These are phyloP conservation scores for Raphanus raphanistrum DNA, from an alignment of 345 rosid genomes.

Conservation along the genomic window DNA sequence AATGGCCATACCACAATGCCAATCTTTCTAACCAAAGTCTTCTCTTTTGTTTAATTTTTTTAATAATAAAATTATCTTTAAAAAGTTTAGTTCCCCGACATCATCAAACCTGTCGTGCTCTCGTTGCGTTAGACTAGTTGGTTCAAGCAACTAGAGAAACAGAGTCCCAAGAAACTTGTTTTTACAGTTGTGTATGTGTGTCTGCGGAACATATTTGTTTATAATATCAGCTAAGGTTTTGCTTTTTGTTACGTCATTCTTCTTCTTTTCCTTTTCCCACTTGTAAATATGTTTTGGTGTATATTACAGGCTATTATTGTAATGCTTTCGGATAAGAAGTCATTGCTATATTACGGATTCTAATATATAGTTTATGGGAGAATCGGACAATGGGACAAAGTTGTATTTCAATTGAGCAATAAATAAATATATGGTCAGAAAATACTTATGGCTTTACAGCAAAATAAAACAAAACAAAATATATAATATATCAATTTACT, in stretches of 20 bases:
- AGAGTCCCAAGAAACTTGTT: too few species aligned
- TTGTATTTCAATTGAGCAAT: not conserved
- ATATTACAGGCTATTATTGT: not conserved
- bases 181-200: conserved; percentile 2
- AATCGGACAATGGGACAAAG: not conserved
- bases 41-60: conserved; percentile 24
- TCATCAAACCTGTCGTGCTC: conserved; percentile 37
- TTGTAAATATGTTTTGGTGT: conserved; percentile 21
- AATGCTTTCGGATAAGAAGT: conserved; percentile 18
- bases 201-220: not conserved
- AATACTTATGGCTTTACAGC: too few species aligned
- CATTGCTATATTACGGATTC: conserved; percentile 4
- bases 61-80: not conserved
- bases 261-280: not conserved
- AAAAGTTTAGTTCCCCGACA: conserved; percentile 32
- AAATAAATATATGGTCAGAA: not conserved
- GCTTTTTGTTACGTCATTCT: conserved; percentile 20
- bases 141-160: too few species aligned
- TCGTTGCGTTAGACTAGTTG: conserved; percentile 21
- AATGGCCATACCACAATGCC: conserved; percentile 29
- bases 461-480: too few species aligned
- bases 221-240: conserved; percentile 1
- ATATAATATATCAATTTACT: too few species aligned
- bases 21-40: conserved; percentile 30
- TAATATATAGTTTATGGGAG: not conserved